These are phyloP conservation scores for Hypoxylon sp. DNA, from an alignment of 2,329 filamentous ascomycete species.

Conservation along the genomic window DNA sequence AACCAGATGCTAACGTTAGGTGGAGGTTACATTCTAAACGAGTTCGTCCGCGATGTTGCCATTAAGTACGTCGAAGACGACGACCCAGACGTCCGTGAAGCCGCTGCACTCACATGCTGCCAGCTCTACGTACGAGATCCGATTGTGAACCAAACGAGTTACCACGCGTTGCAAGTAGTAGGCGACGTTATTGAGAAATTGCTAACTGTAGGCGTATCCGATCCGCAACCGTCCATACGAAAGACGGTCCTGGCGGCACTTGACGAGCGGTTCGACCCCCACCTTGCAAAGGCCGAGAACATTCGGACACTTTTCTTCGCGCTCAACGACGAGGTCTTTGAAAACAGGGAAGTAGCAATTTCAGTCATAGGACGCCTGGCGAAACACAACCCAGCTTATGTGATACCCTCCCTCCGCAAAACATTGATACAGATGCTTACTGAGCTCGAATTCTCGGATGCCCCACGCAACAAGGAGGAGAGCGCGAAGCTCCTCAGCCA, in stretches of 20 bases:
- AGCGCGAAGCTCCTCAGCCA: slow-evolving; percentile 94
- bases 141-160: slow-evolving; percentile 97
- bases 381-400: slow-evolving; percentile 93
- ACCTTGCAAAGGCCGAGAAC: slow-evolving; percentile 97
- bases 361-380: slow-evolving; percentile 96
- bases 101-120: slow-evolving; percentile 95
- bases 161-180: slow-evolving; percentile 96
- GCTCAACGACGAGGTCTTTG: slow-evolving; percentile 93
- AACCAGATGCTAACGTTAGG: slow-evolving; percentile 38
- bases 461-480: slow-evolving; percentile 94
- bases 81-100: slow-evolving; percentile 92
- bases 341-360: slow-evolving; percentile 94
- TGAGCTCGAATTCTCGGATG: slow-evolving; percentile 96
- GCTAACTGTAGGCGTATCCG: slow-evolving; percentile 92
- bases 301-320: slow-evolving; percentile 96
- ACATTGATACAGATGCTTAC: slow-evolving; percentile 96
- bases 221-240: slow-evolving; percentile 90
- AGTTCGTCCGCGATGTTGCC: slow-evolving; percentile 97
- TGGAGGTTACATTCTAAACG: slow-evolving; percentile 87
- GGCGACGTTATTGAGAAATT: slow-evolving; percentile 98
- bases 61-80: slow-evolving; percentile 99
- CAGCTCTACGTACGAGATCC: slow-evolving; percentile 97
- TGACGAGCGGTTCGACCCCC: slow-evolving; percentile 93
- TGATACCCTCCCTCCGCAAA: slow-evolving; percentile 95
- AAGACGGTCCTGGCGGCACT: slow-evolving; percentile 89